Evolutionary conservation across 2,329 filamentous ascomycete species (phyloP), one percentile per base, ranked within the genome.

Genomic region (Trichoderma sp.): DNA sequence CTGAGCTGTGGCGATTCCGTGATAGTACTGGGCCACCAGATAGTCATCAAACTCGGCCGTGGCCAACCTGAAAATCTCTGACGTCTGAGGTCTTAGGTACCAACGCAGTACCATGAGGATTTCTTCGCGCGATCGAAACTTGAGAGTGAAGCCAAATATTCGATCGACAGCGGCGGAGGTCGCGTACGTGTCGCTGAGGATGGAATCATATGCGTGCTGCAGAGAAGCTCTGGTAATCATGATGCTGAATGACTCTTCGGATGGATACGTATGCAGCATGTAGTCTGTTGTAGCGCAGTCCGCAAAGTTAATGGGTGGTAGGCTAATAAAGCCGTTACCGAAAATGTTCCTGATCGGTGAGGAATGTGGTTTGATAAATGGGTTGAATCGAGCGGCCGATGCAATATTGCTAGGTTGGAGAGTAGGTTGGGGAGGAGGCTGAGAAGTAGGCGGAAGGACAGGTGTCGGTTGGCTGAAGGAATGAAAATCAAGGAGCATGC

Each of bases 11-110:
- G 27, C n/a, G 21, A 66, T 58, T 8, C 53, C 53, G 14, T 66
- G 63, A 37, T 66, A 66, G 16, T 66, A 66, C 52, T 66, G 63
- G 3, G 63, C 63, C 8, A 66, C 40, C 29, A 66, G 5, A n/a
- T 66, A 66, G 21, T 66, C 63, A 19, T 66, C 63, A 24, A 66
- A 66, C 29, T 66, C 55, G 55, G 63, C 62, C 35, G 62, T 55
- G 19, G 62, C 62, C 37, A 66, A 47, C 33, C 52, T 53, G 40
- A 35, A 37, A 37, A 66, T 21, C 5, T 66, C 62, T 19, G 52
- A 35, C 0, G 62, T 40, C 6, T 33, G n/a, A 4, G 62, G 62
- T n/a, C 62, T 43, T 19, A 66, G 53, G 33, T 66, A 66, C 62
- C 62, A 66, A 13, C 62, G 62, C 8, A 66, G 10, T 4, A 56